Base-by-base conservation (phyloP, 148 eudicot species). In the Silene uniflora region DNA sequence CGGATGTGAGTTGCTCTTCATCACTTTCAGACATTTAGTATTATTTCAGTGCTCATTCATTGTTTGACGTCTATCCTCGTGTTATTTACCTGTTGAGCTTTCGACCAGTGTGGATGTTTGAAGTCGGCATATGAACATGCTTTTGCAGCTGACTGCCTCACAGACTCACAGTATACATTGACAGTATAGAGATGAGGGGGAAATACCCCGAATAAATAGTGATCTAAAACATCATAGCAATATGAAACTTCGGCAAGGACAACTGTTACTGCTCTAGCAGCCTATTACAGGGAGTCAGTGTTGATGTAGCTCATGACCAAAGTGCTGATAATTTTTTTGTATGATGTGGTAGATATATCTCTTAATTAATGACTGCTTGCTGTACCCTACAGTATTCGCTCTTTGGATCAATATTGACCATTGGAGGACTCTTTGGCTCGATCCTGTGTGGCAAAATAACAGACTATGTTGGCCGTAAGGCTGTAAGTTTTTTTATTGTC, bases 351-450 rank as follows among this genome's bases (percentile, higher is more conserved):
- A n/a, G n/a, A n/a, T n/a, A n/a, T n/a, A n/a, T n/a, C n/a, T n/a
- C n/a, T n/a, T n/a, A n/a, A n/a, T n/a, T n/a, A n/a, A n/a, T n/a
- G n/a, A n/a, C 3, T 29, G 32, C 2, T 29, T 29, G 32, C 32
- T 29, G 32, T 29, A 29, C 3, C 2, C 32, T 29, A 82, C 86
- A 91, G 93, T 93, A 78, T 81, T 88, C 96, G 6, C 77, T 91
- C 39, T 93, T 91, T 66, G 98, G 90, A 73, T 92, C 96, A 22
- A 81, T 89, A 81, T 32, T 87, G 75, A 87, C 88, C 6, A 73
- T 88, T 54, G 97, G 97, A 78, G 95, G 88, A 76, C 77, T 92
- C 81, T 3, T 93, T 69, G 91, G 93, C 67, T 84, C 96, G 29
- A 73, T 90, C 17, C 67, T 82, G 79, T 83, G 89, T 73, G 98